Evolutionary conservation across 1,284 basidiomycete genomes (phyloP), one percentile per base, ranked within the genome.

Genomic region (Somion occarium): DNA sequence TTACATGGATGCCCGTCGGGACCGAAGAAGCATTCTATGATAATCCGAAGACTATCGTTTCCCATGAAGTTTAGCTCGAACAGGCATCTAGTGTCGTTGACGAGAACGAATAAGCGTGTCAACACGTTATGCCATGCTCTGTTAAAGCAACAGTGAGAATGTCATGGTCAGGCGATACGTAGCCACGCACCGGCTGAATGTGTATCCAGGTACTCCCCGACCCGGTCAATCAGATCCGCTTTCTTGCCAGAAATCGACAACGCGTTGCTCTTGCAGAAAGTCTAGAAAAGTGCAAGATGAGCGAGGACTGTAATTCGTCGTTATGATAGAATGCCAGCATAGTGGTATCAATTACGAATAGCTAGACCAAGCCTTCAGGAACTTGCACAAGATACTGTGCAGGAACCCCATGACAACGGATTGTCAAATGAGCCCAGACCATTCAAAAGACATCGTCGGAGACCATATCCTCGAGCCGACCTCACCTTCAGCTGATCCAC

Each of bases 401-500:
- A 34, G 30, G 7, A 15, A 34, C 15, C 30, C 15, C 30, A 15
- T 34, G 30, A 34, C 30, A 34, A 34, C 30, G n/a, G n/a, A n/a
- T n/a, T n/a, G n/a, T n/a, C n/a, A n/a, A n/a, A n/a, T n/a, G n/a
- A n/a, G n/a, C n/a, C n/a, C n/a, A n/a, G n/a, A 7, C 15, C 30
- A 34, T 34, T 34, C 30, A 34, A 15, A n/a, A 20, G 37, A 47
- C 34, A 19, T 37, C 38, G 45, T 22, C 19, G 15, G 25, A 30
- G n/a, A 26, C 41, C 19, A 23, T 24, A n/a, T 30, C 26, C 48
- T 39, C 38, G 23, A 30, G 38, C 15, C 18, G 34, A 26, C 49
- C 62, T 34, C 46, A 88, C 88, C 75, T 85, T 89, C 48, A 93
- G 70, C 57, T 92, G 86, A 63, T 85, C 84, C 50, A 90, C 85